Percentiles rank a stretch among this genome's conserved stretches.
These are phyloP conservation scores for Phytopythium ostracodes DNA, from an alignment of 352 stramenopile species.

Conservation along the genomic window DNA sequence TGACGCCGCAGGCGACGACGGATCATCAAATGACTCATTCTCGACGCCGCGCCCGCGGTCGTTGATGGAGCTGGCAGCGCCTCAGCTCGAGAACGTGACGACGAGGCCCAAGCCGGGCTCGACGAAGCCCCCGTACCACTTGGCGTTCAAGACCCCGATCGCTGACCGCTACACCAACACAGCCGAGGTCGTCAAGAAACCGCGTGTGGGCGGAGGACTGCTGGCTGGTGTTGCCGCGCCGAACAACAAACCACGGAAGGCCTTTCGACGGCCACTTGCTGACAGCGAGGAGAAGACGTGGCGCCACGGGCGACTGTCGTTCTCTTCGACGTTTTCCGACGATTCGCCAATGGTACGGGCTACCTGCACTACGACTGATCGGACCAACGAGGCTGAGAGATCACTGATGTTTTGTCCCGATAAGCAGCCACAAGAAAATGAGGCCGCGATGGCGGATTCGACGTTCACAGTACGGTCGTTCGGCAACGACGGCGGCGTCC, in stretches of 20 bases:
- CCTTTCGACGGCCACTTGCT: slow-evolving; percentile 40
- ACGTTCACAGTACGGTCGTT: neutral
- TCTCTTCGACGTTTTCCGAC: slow-evolving; percentile 52
- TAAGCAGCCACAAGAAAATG: neutral
- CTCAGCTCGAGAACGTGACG: slow-evolving; percentile 13
- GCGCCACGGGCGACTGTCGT: slow-evolving; percentile 49
- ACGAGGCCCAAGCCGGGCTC: slow-evolving; percentile 1
- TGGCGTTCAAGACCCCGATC: slow-evolving; percentile 35
- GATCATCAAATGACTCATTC: slow-evolving; percentile 18
- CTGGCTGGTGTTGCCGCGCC: slow-evolving; percentile 19
- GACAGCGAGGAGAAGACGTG: slow-evolving; percentile 55
- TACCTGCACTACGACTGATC: neutral
- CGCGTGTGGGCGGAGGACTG: slow-evolving; percentile 19
- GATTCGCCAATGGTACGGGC: slow-evolving; percentile 43
- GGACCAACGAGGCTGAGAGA: too few species aligned
- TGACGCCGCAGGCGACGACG: slow-evolving; percentile 13
- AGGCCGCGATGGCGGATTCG: neutral
- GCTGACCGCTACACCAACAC: slow-evolving; percentile 16
- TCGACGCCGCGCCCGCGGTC: slow-evolving; percentile 26
- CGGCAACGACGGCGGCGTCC: neutral
- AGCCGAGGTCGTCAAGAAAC: slow-evolving; percentile 60
- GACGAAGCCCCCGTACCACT: slow-evolving; percentile 10
- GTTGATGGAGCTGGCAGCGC: slow-evolving; percentile 20
- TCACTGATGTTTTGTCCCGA: neutral
- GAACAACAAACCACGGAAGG: slow-evolving; percentile 41